Evolutionary conservation across 345 rosid genomes (phyloP).

Genomic region (Theobroma cacao): DNA sequence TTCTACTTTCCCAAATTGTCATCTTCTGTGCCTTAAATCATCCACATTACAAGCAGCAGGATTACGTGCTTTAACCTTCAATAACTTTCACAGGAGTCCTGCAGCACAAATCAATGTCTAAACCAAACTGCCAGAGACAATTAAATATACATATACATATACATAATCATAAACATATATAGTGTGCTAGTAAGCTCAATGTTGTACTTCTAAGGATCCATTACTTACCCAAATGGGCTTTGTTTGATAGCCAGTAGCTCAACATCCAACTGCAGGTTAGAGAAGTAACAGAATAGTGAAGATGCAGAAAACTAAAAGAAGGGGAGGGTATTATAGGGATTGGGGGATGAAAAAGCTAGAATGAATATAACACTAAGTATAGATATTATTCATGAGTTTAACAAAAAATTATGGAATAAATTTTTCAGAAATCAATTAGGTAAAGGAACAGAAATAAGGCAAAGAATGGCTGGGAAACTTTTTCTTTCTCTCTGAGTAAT

Average conservation of each 20-base stretch:
- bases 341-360: no score
- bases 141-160: neutral
- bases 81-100: constrained; percentile 80
- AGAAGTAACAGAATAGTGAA: neutral
- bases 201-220: neutral
- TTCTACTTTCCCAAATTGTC: neutral
- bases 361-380: neutral
- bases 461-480: neutral
- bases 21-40: constrained; percentile 11
- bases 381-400: neutral
- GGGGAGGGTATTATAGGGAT: neutral
- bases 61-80: constrained; percentile 51
- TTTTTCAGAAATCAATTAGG: no score
- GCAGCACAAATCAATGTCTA: constrained; percentile 22
- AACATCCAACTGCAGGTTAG: constrained; percentile 69
- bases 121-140: neutral
- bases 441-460: neutral
- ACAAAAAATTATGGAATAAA: neutral
- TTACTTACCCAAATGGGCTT: constrained; percentile 80
- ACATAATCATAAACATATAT: no score
- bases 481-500: neutral
- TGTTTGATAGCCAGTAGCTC: constrained; percentile 85
- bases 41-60: constrained; percentile 7
- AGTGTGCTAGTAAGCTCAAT: neutral
- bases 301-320: neutral